These are phyloP conservation scores for Sporisorium graminicola DNA, from an alignment of 1,284 basidiomycete species.

Conservation along the genomic window DNA sequence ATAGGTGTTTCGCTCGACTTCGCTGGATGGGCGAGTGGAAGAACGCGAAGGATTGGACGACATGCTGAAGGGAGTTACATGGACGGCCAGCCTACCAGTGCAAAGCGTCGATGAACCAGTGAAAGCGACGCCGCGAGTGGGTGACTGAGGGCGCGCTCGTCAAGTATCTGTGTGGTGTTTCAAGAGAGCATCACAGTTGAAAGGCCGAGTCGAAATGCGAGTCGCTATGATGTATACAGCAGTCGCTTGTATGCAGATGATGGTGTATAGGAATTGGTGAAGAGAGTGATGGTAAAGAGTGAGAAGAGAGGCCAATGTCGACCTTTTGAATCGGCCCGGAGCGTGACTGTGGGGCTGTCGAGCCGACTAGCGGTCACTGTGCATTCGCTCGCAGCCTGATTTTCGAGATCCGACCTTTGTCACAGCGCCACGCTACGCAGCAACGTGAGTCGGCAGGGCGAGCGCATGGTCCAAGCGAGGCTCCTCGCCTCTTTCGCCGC, in stretches of 20 bases:
- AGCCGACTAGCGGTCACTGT: conserved; percentile 11
- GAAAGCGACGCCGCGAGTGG: background rate
- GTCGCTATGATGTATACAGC: background rate
- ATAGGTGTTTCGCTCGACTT: conserved; percentile 32
- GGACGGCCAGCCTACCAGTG: background rate
- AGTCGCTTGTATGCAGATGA: background rate
- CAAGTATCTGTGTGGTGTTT: background rate
- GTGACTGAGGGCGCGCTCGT: background rate
- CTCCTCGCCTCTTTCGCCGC: no score
- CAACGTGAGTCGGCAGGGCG: no score
- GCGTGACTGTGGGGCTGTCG: conserved; percentile 1
- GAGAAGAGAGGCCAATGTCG: no score
- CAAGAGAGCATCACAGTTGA: background rate
- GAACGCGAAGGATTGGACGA: conserved; percentile 30
- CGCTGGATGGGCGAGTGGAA: conserved; percentile 37
- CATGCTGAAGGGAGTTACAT: conserved; percentile 12
- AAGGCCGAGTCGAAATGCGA: background rate
- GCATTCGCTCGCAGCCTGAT: conserved; percentile 5
- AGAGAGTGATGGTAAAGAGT: background rate
- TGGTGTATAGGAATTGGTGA: background rate
- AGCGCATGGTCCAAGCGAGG: no score
- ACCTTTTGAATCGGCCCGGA: background rate
- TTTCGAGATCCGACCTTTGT: background rate
- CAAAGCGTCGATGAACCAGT: no score
- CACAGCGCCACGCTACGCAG: no score